Base-by-base conservation (phyloP, 495 filamentous ascomycete species). In the Penicillium parvum region DNA sequence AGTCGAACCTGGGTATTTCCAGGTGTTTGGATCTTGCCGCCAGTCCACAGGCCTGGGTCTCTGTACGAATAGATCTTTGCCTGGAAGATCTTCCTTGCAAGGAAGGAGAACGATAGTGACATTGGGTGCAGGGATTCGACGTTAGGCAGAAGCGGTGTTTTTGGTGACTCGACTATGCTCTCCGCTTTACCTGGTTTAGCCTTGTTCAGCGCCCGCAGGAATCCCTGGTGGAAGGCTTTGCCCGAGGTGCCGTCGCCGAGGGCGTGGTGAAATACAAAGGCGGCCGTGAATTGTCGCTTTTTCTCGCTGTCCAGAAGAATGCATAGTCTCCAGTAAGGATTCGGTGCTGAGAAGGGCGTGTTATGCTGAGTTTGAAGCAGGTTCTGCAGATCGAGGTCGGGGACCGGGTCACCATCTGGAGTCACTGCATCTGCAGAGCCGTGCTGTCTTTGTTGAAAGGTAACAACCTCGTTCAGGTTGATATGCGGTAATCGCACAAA, bases 401-500 rank as follows among this genome's bases (percentile, higher is more conserved):
- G 44, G 12, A 23, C 14, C 0, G 37, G 44, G 22, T 67, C 60
- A 21, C 39, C 41, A 22, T 57, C 50, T 1, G 41, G 32, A 4
- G 30, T 14, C 6, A 6, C 27, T 2, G 5, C 23, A 4, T 3
- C 12, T 0, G 0, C 1, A 11, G 11, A 22, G 39, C 22, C 55
- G 45, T n/a, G 32, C 32, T 47, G 39, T 2, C 65, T 62, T 8
- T 55, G 23, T 15, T 61, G 34, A 19, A 73, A 70, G 1, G 37
- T 43, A 0, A 74, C 55, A 22, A 59, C 43, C 7, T 60, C 52
- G 15, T 55, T 45, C n/a, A 76, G 53, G 26, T 74, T 50, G 19
- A 75, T 58, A 9, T 56, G 40, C 2, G 68, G 65, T 3, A 74
- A 48, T n/a, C 72, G 71, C 8, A 58, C 72, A 27, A 69, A 75